These are phyloP conservation scores for Cladophialophora yegresii DNA, from an alignment of 2,329 filamentous ascomycete species.

Conservation along the genomic window DNA sequence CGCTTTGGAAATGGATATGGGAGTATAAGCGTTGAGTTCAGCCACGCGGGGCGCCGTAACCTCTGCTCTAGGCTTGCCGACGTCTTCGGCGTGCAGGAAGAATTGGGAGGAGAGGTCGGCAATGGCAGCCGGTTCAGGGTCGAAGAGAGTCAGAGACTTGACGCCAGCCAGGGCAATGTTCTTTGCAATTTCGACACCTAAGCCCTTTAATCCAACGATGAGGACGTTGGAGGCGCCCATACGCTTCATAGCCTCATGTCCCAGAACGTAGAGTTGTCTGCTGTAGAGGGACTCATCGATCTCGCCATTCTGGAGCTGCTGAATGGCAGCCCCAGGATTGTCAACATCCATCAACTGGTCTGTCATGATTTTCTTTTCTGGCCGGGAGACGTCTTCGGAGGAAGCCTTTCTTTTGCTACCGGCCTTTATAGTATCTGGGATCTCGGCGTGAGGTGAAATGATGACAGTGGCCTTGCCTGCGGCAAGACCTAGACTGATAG, in stretches of 20 bases:
- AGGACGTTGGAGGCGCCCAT: slow-evolving; percentile 97
- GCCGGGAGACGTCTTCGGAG: slow-evolving; percentile 50
- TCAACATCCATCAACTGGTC: slow-evolving; percentile 65
- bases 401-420: slow-evolving; percentile 56
- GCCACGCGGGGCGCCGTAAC: slow-evolving; percentile 86
- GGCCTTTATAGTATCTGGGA: slow-evolving; percentile 49
- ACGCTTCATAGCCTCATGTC: slow-evolving; percentile 92
- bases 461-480: slow-evolving; percentile 39
- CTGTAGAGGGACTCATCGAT: slow-evolving; percentile 70
- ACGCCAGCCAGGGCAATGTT: slow-evolving; percentile 97
- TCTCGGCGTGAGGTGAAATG: slow-evolving; percentile 40
- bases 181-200: slow-evolving; percentile 98
- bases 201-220: slow-evolving; percentile 84
- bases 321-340: slow-evolving; percentile 58
- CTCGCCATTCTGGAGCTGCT: slow-evolving; percentile 64
- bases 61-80: slow-evolving; percentile 86
- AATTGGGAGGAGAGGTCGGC: slow-evolving; percentile 95
- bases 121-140: slow-evolving; percentile 79
- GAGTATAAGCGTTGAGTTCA: slow-evolving; percentile 95
- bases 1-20: slow-evolving; percentile 71
- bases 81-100: slow-evolving; percentile 84
- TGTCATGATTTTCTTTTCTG: slow-evolving; percentile 58
- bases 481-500: slow-evolving; percentile 33
- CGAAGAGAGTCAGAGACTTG: slow-evolving; percentile 92
- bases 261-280: slow-evolving; percentile 69